phyloP scores from a whole-genome alignment of 2,329 filamentous ascomycete genomes.

The Penicillium capsulatum region DNA sequence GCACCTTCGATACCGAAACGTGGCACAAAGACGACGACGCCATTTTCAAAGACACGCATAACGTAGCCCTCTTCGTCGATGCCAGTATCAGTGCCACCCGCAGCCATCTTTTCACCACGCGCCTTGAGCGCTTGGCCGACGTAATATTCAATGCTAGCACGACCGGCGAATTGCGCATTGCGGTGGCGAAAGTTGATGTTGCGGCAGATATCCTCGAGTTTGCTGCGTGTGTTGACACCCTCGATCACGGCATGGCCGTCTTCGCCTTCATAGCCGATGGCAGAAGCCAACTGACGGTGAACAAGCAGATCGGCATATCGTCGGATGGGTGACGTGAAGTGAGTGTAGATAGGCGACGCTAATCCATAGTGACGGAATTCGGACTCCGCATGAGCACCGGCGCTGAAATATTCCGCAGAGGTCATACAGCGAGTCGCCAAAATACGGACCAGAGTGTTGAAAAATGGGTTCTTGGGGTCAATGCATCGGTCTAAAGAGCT shows the following conservation, averaged over 20 bases:
- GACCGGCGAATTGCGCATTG: constrained; percentile 92
- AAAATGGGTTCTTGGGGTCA: constrained; percentile 80
- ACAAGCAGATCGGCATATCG: constrained; percentile 96
- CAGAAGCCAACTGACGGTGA: constrained; percentile 89
- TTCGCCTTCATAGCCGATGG: constrained; percentile 73
- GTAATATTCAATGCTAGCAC: constrained; percentile 95
- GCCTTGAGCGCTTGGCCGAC: constrained; percentile 92
- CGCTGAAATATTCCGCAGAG: constrained; percentile 96
- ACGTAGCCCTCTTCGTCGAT: constrained; percentile 88
- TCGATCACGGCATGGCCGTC: constrained; percentile 65
- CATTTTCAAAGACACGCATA: constrained; percentile 96
- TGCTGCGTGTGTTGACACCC: constrained; percentile 72
- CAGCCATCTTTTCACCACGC: constrained; percentile 47
- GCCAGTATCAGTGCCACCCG: constrained; percentile 33
- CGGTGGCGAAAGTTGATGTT: constrained; percentile 98
- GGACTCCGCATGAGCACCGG: constrained; percentile 84
- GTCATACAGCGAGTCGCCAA: constrained; percentile 99
- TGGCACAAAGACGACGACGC: constrained; percentile 93
- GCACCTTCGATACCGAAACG: constrained; percentile 92
- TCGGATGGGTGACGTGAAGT: constrained; percentile 95
- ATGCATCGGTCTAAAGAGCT: constrained; percentile 84
- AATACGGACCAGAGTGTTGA: constrained; percentile 97
- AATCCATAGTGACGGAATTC: constrained; percentile 98
- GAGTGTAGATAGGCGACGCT: constrained; percentile 94
- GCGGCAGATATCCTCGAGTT: constrained; percentile 89